Evolutionary conservation across 495 filamentous ascomycete genomes (phyloP).

Genomic region (Penicillium mononematosum): DNA sequence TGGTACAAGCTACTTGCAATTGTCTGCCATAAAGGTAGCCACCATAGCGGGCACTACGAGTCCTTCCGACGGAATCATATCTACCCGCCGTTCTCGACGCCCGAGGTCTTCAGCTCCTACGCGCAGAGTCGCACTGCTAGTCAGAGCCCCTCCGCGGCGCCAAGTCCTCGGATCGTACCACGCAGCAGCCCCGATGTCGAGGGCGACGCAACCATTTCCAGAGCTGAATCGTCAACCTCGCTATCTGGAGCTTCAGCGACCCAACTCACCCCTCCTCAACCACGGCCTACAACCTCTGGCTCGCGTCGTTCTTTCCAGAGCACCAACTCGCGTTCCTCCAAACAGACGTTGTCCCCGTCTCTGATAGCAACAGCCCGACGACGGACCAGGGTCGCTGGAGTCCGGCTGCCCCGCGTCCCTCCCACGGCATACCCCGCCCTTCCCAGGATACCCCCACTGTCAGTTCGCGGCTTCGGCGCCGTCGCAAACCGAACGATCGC

Average conservation of each 20-base stretch:
- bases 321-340: slow-evolving; percentile 33
- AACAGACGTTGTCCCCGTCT: slow-evolving; percentile 21
- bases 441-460: slow-evolving; percentile 25
- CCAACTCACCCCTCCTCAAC: slow-evolving; percentile 32
- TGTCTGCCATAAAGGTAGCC: slow-evolving; percentile 92
- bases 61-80: slow-evolving; percentile 87
- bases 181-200: slow-evolving; percentile 31
- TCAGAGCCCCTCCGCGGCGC: slow-evolving; percentile 44
- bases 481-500: slow-evolving; percentile 62
- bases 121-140: slow-evolving; percentile 59
- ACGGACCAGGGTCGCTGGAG: slow-evolving; percentile 31
- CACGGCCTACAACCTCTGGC: slow-evolving; percentile 40
- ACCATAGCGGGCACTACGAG: slow-evolving; percentile 96
- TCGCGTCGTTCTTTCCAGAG: slow-evolving; percentile 42
- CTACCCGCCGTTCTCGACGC: slow-evolving; percentile 76
- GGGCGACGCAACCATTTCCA: slow-evolving; percentile 30
- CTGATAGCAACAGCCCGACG: slow-evolving; percentile 31
- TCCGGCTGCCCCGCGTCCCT: slow-evolving; percentile 28
- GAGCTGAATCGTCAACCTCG: slow-evolving; percentile 41
- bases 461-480: slow-evolving; percentile 46
- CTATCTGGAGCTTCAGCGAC: slow-evolving; percentile 37
- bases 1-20: slow-evolving; percentile 84
- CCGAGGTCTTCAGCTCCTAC: slow-evolving; percentile 68
- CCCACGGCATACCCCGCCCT: slow-evolving; percentile 28
- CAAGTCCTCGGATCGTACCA: slow-evolving; percentile 42